These are phyloP conservation scores for Alloteropsis semialata DNA, from an alignment of 176 grass and related monocot species.

Conservation along the genomic window DNA sequence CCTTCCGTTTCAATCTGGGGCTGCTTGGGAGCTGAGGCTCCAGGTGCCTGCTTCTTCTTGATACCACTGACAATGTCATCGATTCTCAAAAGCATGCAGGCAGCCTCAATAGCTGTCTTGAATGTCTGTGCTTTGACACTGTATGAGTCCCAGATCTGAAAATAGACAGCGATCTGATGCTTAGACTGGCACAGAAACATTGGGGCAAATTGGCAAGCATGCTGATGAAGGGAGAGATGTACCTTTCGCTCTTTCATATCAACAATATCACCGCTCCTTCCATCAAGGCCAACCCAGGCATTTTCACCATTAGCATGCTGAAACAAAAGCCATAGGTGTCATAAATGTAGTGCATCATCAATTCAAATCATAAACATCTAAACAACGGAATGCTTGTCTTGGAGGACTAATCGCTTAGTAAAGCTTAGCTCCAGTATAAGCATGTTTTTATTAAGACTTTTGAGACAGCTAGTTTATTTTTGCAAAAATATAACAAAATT, in stretches of 20 bases:
- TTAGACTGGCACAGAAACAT: slow-evolving; percentile 1
- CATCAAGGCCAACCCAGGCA: slow-evolving; percentile 94
- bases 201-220: background rate
- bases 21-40: slow-evolving; percentile 57
- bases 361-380: too few species aligned
- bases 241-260: slow-evolving; percentile 96
- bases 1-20: slow-evolving; percentile 84
- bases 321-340: background rate
- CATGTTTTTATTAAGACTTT: background rate
- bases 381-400: background rate
- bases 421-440: background rate
- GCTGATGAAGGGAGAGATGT: background rate
- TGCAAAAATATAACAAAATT: background rate
- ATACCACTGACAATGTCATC: slow-evolving; percentile 98
- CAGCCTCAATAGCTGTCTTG: slow-evolving; percentile 95
- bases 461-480: too few species aligned
- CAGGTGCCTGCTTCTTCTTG: slow-evolving; percentile 85
- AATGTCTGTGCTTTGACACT: slow-evolving; percentile 96
- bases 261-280: slow-evolving; percentile 74
- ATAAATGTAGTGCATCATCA: background rate
- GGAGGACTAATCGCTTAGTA: background rate
- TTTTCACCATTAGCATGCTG: slow-evolving; percentile 95
- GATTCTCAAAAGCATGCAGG: slow-evolving; percentile 94
- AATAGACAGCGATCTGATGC: background rate
- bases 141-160: slow-evolving; percentile 95